Conservation (phyloP, 2,329 filamentous ascomycete species). For the Pseudodiploospora longispora region DNA sequence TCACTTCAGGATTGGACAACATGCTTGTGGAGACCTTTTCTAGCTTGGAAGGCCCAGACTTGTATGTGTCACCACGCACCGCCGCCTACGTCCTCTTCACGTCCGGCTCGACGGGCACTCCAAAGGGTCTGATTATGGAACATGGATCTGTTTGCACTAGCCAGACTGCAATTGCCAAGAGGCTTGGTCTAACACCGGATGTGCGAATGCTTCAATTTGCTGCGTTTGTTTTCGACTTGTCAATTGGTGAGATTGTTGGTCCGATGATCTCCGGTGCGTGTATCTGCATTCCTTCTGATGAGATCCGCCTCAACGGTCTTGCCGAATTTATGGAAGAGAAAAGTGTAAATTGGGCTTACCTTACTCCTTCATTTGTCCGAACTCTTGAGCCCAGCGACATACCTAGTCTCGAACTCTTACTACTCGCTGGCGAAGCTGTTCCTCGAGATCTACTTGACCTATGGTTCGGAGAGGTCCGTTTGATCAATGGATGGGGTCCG, state of each 20-base stretch:
- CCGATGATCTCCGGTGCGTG: background rate
- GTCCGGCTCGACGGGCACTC: slow-evolving; percentile 16
- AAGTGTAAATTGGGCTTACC: slow-evolving; percentile 3
- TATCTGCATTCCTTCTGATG: slow-evolving; percentile 3
- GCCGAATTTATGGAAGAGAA: slow-evolving; percentile 3
- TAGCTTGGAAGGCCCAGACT: background rate
- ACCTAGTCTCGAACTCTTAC: slow-evolving; percentile 6
- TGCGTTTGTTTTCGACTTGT: slow-evolving; percentile 5
- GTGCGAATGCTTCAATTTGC: slow-evolving; percentile 8
- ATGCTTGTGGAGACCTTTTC: background rate
- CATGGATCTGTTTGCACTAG: slow-evolving; percentile 10
- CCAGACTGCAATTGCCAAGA: slow-evolving; percentile 5
- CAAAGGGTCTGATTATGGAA: slow-evolving; percentile 16
- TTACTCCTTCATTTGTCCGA: slow-evolving; percentile 9
- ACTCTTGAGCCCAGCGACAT: background rate
- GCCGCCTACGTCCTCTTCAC: slow-evolving; percentile 17
- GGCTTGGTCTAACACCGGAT: slow-evolving; percentile 1
- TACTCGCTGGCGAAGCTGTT: slow-evolving; percentile 8
- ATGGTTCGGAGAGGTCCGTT: slow-evolving; percentile 8
- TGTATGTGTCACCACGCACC: slow-evolving; percentile 2
- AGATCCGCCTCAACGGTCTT: background rate
- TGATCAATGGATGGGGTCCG: slow-evolving; percentile 14
- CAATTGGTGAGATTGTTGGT: slow-evolving; percentile 6
- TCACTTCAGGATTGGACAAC: slow-evolving; percentile 1
- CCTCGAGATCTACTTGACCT: slow-evolving; percentile 21